These are phyloP conservation scores for Cyclanthera cordifolia DNA, from an alignment of 306 rosid genomes.

Conservation along the genomic window DNA sequence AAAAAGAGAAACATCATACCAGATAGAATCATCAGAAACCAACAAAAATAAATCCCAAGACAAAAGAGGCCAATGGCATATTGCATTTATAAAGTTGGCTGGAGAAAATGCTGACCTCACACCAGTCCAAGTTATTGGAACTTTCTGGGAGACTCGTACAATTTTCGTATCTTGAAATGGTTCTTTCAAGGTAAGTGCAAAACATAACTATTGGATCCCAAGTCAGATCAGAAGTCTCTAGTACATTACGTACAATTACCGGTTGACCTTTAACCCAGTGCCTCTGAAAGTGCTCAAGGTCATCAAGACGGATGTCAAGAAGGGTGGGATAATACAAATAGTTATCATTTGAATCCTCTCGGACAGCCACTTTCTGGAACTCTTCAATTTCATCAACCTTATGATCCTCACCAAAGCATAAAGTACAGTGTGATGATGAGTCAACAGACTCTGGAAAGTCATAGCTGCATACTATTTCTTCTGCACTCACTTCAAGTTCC, in stretches of 20 bases:
- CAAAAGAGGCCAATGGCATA: neutral
- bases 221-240: constrained; percentile 43
- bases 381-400: constrained; percentile 32
- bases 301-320: constrained; percentile 38
- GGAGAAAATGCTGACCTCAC: constrained; percentile 59
- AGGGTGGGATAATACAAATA: constrained; percentile 54
- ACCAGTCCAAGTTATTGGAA: constrained; percentile 71
- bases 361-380: constrained; percentile 52
- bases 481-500: constrained; percentile 82
- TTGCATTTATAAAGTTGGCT: neutral
- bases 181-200: constrained; percentile 66
- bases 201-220: constrained; percentile 90
- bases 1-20: constrained; percentile 1
- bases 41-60: neutral
- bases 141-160: constrained; percentile 47
- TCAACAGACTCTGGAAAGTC: constrained; percentile 84
- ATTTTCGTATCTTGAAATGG: constrained; percentile 59
- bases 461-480: constrained; percentile 96
- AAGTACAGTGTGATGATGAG: constrained; percentile 47
- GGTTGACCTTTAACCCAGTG: constrained; percentile 98
- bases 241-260: constrained; percentile 58
- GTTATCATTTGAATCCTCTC: constrained; percentile 71
- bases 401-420: constrained; percentile 48
- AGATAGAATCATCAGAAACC: neutral
- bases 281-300: constrained; percentile 85